Conservation (phyloP, 345 rosid species). For the Kandelia obovata region DNA sequence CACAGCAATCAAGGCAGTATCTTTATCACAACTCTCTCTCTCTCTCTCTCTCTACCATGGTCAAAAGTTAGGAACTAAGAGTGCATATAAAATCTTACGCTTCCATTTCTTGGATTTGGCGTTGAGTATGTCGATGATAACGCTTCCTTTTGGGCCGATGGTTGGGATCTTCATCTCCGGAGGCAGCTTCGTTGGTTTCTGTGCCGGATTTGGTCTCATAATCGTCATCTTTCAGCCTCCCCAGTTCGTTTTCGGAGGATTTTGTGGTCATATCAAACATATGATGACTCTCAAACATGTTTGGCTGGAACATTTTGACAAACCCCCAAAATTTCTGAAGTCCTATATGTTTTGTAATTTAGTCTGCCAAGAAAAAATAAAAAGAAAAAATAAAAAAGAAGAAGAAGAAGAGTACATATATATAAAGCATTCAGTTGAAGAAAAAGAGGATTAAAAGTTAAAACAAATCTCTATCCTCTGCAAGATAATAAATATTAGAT, state of each 20-base stretch:
- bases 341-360: neutral
- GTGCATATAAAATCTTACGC: constrained; percentile 42
- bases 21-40: too few relatives aligned
- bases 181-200: constrained; percentile 56
- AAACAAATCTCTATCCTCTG: neutral
- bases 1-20: neutral
- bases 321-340: neutral
- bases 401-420: neutral
- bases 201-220: constrained; percentile 74
- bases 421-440: neutral
- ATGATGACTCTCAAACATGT: constrained; percentile 64
- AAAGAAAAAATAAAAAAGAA: neutral
- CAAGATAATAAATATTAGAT: neutral
- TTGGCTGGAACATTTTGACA: constrained; percentile 60
- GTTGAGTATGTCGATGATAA: constrained; percentile 92
- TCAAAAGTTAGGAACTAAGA: too few relatives aligned
- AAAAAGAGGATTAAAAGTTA: neutral
- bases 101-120: constrained; percentile 94
- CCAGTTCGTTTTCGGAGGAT: constrained; percentile 54
- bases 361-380: constrained; percentile 6
- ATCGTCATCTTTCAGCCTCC: constrained; percentile 62
- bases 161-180: constrained; percentile 73
- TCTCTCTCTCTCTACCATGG: too few relatives aligned
- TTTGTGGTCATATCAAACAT: constrained; percentile 63
- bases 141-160: constrained; percentile 77